phyloP scores from a whole-genome alignment of 75 land plant genomes.

The Pinus tabuliformis region DNA sequence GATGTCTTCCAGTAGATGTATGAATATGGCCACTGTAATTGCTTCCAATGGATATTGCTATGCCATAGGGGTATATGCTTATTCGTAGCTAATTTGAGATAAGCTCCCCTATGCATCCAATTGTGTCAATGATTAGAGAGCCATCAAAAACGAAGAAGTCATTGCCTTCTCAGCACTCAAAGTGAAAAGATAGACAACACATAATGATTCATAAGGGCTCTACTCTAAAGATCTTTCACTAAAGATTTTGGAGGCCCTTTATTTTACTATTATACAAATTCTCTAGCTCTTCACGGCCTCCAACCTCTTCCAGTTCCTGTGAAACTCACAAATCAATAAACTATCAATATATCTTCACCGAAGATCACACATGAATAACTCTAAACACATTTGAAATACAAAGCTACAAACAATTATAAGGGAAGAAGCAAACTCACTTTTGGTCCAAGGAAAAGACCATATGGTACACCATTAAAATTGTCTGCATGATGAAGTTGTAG shows the following conservation, averaged over 20 bases:
- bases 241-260: slow-evolving; percentile 6
- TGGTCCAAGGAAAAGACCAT: slow-evolving; percentile 78
- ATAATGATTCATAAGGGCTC: too few species aligned
- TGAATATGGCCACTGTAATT: too few species aligned
- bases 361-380: neutral
- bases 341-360: neutral
- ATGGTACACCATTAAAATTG: slow-evolving; percentile 77
- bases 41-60: too few species aligned
- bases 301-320: slow-evolving; percentile 75
- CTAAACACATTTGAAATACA: neutral
- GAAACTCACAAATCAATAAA: neutral
- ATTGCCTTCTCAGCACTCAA: too few species aligned
- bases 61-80: too few species aligned
- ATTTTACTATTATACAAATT: slow-evolving; percentile 49
- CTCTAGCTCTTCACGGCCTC: slow-evolving; percentile 69
- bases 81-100: too few species aligned
- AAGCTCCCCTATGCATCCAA: too few species aligned
- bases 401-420: neutral
- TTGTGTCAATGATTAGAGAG: too few species aligned
- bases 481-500: slow-evolving; percentile 77
- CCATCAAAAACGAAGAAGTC: too few species aligned
- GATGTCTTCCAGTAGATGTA: too few species aligned
- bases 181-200: too few species aligned
- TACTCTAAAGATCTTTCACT: neutral
- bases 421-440: slow-evolving; percentile 28